Base-by-base conservation (phyloP, 23 red algal genomes). In the Pyropia yezoensis region DNA sequence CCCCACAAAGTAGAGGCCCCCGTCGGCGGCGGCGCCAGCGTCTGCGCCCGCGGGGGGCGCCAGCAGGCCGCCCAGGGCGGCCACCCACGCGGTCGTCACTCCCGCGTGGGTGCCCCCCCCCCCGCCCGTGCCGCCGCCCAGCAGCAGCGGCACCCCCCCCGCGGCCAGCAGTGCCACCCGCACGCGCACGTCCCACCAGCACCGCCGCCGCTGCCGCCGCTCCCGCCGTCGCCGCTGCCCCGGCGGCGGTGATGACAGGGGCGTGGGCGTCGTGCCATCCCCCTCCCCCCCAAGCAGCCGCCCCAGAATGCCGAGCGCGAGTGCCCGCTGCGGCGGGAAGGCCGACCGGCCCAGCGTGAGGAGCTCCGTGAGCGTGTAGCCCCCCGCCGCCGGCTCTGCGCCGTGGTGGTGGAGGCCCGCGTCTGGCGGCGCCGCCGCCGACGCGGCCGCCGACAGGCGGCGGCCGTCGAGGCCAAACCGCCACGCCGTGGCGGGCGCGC, bases 381-480 rank as follows among this genome's bases (percentile, higher is more conserved):
- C 82, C 30, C 71, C 82, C 33, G 51, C 63, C 21, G 33, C 71
- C 8, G 82, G 82, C 30, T 50, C 45, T 6, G 71, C 55, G 22
- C 82, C 82, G 39, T 87, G 82, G 62, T 87, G 82, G 57, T 87
- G 82, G 18, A 87, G 52, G 54, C 82, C 82, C 47, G 67, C 52
- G 30, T 76, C 71, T 17, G 54, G 61, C 4, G 82, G 82, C 27
- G 76, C 47, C 14, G 47, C 28, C 13, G 54, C 11, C 15, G 69
- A 33, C 47, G 75, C 39, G 12, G 75, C 62, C 19, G 69, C 39
- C 15, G 71, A 68, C 49, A 87, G 56, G 7, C 57, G 15, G 19
- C 75, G 58, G 15, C 82, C 82, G 5, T 54, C 32, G 23, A 87
- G 63, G 62, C 76, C 82, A 32, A 87, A 87, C 50, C 82, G 69